These are phyloP conservation scores for Pisolithus orientalis DNA, from an alignment of 768 basidiomycete genomes.

Conservation along the genomic window DNA sequence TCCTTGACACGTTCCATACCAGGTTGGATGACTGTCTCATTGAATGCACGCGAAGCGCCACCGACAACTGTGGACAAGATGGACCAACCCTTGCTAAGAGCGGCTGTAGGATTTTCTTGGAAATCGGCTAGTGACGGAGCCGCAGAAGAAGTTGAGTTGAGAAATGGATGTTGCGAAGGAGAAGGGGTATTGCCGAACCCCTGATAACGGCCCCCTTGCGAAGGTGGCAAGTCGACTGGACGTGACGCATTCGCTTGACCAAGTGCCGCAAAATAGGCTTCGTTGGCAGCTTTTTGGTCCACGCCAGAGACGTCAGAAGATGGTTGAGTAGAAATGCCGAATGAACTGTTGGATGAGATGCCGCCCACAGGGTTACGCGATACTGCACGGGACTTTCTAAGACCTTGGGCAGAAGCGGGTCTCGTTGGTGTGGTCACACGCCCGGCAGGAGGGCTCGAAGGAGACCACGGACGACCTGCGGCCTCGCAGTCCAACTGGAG, in stretches of 20 bases:
- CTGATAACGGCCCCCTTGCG: conserved; percentile 88
- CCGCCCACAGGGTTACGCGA: conserved; percentile 45
- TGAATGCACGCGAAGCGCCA: conserved; percentile 72
- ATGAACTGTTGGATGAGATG: conserved; percentile 50
- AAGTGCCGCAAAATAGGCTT: conserved; percentile 77
- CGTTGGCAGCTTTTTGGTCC: conserved; percentile 77
- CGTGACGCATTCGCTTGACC: conserved; percentile 79
- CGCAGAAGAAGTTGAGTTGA: conserved; percentile 67
- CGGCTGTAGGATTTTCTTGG: conserved; percentile 80
- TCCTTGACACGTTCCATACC: conserved; percentile 77
- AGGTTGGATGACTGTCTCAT: conserved; percentile 87
- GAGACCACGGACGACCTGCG: conserved; percentile 73
- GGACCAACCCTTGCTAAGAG: conserved; percentile 92
- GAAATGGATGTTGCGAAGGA: conserved; percentile 56
- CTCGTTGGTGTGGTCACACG: conserved; percentile 44
- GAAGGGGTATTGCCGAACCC: conserved; percentile 80
- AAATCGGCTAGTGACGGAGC: conserved; percentile 77
- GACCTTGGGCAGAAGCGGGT: conserved; percentile 72
- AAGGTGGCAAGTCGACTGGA: conserved; percentile 77
- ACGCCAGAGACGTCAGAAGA: conserved; percentile 34
- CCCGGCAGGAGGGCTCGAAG: conserved; percentile 59
- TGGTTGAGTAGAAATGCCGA: conserved; percentile 38
- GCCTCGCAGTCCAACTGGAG: conserved; percentile 70
- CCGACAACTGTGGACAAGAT: conserved; percentile 83
- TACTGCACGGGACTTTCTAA: conserved; percentile 81